Conservation (phyloP, 208 protist species). For the Acanthamoeba royreba region DNA sequence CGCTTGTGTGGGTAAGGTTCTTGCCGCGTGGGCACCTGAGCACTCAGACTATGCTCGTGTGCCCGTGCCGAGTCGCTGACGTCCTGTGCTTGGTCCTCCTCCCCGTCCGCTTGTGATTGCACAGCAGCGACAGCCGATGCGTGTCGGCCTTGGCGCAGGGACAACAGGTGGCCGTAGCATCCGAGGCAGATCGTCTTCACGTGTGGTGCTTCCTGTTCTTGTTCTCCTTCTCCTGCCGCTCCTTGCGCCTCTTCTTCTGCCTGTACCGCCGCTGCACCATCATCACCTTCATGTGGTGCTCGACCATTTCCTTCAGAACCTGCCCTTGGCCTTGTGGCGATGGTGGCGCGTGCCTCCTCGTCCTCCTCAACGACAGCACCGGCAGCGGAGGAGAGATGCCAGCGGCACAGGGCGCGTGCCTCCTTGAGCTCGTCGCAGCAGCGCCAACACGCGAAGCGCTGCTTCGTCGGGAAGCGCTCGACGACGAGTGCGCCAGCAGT, state of each 20-base stretch:
- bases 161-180: neutral
- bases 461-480: neutral
- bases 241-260: neutral
- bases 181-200: conserved; percentile 1
- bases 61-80: neutral
- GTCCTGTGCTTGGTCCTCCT: neutral
- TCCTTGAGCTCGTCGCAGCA: conserved; percentile 21
- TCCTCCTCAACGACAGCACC: neutral
- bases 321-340: neutral
- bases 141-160: neutral
- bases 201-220: neutral
- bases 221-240: neutral
- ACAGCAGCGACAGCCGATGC: neutral
- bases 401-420: neutral
- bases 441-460: neutral
- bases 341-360: neutral
- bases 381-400: too few species aligned
- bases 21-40: neutral
- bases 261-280: neutral
- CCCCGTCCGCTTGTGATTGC: neutral
- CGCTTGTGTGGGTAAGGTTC: neutral
- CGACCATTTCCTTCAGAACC: neutral
- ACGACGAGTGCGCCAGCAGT: neutral
- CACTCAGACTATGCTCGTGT: neutral
- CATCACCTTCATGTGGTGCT: neutral